Percentiles rank a stretch among this genome's conserved stretches.
Evolutionary conservation across 2,329 filamentous ascomycete genomes (phyloP).

Genomic region (Ophiostoma himal-ulmi): DNA sequence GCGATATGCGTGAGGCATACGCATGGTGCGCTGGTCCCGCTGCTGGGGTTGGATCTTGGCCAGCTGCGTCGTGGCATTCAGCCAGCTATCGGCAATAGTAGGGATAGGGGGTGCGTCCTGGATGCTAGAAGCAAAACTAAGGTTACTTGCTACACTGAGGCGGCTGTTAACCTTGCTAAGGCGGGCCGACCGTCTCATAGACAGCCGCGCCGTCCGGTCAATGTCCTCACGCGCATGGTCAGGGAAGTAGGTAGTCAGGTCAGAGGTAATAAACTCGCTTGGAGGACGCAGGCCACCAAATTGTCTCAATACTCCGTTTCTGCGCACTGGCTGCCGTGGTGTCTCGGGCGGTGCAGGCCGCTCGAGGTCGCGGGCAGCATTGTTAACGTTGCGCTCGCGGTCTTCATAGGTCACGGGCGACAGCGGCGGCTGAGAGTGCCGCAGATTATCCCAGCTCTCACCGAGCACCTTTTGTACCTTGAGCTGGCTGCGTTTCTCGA

Average conservation of each 20-base stretch:
- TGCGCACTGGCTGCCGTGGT: conserved; percentile 38
- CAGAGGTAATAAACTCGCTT: conserved; percentile 94
- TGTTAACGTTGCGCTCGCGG: conserved; percentile 60
- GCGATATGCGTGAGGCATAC: conserved; percentile 59
- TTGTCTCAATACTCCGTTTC: conserved; percentile 59
- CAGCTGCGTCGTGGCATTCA: conserved; percentile 55
- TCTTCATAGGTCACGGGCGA: conserved; percentile 72
- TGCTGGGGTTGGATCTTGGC: conserved; percentile 44
- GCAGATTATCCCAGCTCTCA: conserved; percentile 71
- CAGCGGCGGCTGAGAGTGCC: conserved; percentile 65
- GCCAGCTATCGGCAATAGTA: conserved; percentile 90
- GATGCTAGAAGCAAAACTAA: conserved; percentile 86
- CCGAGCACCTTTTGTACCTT: conserved; percentile 88
- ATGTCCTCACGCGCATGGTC: conserved; percentile 92
- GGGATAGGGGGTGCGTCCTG: conserved; percentile 92
- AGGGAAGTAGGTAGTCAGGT: conserved; percentile 94
- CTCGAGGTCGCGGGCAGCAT: conserved; percentile 53
- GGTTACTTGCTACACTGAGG: conserved; percentile 86
- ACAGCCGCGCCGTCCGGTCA: conserved; percentile 89
- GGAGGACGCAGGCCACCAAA: conserved; percentile 91
- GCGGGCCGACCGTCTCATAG: conserved; percentile 81
- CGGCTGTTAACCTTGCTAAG: conserved; percentile 90
- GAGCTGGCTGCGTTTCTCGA: conserved; percentile 71
- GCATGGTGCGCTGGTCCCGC: conserved; percentile 38
- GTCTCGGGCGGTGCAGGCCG: conserved; percentile 48